Evolutionary conservation across 257 asterid genomes (phyloP).

Genomic region (Capsicum baccatum): DNA sequence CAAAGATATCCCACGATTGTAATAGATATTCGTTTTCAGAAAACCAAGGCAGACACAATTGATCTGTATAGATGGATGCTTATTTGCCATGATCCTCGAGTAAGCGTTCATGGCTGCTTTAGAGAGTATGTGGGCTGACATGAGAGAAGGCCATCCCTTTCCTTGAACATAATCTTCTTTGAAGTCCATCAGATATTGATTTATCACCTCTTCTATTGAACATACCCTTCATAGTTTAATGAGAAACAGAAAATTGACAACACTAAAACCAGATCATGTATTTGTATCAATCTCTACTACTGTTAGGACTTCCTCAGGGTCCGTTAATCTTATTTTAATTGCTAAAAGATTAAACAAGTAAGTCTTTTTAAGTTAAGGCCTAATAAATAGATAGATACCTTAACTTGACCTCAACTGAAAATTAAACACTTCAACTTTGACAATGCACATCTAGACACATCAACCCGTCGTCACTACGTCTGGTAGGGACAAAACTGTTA

Average conservation of each 20-base stretch:
- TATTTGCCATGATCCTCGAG: constrained; percentile 46
- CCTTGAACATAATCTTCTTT: constrained; percentile 41
- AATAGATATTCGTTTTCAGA: constrained; percentile 49
- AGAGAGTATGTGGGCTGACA: constrained; percentile 55
- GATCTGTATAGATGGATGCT: constrained; percentile 38
- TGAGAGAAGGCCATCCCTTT: constrained; percentile 48
- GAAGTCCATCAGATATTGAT: constrained; percentile 38
- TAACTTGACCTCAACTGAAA: too few relatives aligned
- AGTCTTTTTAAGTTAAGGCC: too few relatives aligned
- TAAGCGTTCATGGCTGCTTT: constrained; percentile 65
- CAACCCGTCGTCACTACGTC: too few relatives aligned
- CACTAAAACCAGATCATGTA: too few relatives aligned
- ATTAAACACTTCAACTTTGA: too few relatives aligned
- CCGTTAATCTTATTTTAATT: neutral
- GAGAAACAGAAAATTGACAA: too few relatives aligned
- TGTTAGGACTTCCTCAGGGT: neutral
- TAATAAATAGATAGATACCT: too few relatives aligned
- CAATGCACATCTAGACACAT: too few relatives aligned
- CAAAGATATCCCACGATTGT: constrained; percentile 33
- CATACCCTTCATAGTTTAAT: too few relatives aligned
- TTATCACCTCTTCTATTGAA: constrained; percentile 44
- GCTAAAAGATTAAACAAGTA: neutral
- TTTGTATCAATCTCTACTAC: neutral
- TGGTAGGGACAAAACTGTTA: neutral
- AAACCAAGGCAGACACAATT: constrained; percentile 61